Conservation (phyloP, 2,329 filamentous ascomycete genomes). For the Zasmidium cellare region DNA sequence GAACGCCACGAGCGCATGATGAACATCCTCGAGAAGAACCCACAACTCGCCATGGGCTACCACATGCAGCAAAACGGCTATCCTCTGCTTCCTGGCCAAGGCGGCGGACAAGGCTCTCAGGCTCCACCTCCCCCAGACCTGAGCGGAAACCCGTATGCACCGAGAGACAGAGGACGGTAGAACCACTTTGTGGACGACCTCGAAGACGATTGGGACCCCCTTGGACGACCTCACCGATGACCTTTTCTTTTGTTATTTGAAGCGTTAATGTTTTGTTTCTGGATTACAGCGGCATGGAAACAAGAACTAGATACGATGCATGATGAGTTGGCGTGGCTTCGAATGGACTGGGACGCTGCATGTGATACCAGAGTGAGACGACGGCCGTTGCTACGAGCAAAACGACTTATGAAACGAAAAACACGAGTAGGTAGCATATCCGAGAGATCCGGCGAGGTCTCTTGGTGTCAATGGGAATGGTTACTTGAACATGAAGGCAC, state of each 20-base stretch:
- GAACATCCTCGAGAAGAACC: constrained; percentile 32
- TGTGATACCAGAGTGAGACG: not conserved
- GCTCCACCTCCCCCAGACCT: constrained; percentile 26
- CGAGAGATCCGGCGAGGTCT: not conserved
- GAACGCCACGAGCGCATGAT: constrained; percentile 41
- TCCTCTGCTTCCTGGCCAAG: constrained; percentile 12
- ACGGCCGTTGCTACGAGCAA: not conserved
- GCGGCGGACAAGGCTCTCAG: not conserved
- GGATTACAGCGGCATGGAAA: constrained; percentile 1
- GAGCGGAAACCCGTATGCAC: constrained; percentile 36
- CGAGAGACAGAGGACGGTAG: constrained; percentile 15
- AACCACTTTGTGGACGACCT: not conserved
- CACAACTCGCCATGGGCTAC: constrained; percentile 28
- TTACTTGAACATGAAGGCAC: too few relatives aligned
- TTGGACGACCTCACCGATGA: not conserved
- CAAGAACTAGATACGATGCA: not conserved
- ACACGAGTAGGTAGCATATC: not conserved
- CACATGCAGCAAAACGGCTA: constrained; percentile 24
- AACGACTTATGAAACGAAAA: not conserved
- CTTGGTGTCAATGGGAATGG: not conserved
- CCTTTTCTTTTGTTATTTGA: not conserved
- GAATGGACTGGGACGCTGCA: not conserved
- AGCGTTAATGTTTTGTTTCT: not conserved
- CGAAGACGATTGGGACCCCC: not conserved
- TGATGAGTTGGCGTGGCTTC: not conserved